These are phyloP conservation scores for Chlorencoelia australis DNA, from an alignment of 2,329 filamentous ascomycete genomes.

Conservation along the genomic window DNA sequence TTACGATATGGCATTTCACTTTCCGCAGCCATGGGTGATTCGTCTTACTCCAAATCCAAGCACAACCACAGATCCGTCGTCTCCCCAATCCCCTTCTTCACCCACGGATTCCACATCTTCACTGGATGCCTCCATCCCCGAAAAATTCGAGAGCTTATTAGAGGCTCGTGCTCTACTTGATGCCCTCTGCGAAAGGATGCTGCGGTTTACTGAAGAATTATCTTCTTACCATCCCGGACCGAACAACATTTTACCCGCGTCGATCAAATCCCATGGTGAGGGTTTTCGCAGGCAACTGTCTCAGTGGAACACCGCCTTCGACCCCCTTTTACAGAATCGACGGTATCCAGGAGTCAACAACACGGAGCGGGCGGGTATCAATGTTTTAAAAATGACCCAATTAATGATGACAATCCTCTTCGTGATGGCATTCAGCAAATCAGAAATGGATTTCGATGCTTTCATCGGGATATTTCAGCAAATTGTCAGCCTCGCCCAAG, in stretches of 20 bases:
- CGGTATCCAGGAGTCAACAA: slow-evolving; percentile 36
- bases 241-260: slow-evolving; percentile 36
- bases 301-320: slow-evolving; percentile 46
- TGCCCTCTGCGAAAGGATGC: slow-evolving; percentile 42
- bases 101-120: slow-evolving; percentile 6
- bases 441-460: slow-evolving; percentile 47
- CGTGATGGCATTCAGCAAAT: slow-evolving; percentile 49
- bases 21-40: slow-evolving; percentile 51
- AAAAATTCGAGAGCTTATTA: slow-evolving; percentile 36
- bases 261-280: slow-evolving; percentile 21
- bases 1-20: slow-evolving; percentile 60
- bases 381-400: slow-evolving; percentile 52
- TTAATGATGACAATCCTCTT: slow-evolving; percentile 48
- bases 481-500: slow-evolving; percentile 47
- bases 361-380: slow-evolving; percentile 47
- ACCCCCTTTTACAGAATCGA: slow-evolving; percentile 42
- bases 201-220: slow-evolving; percentile 49
- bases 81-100: slow-evolving; percentile 1
- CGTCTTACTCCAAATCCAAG: slow-evolving; percentile 32
- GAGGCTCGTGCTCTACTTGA: slow-evolving; percentile 50
- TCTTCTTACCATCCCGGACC: slow-evolving; percentile 35
- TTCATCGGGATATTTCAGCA: slow-evolving; percentile 41
- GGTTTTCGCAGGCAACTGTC: slow-evolving; percentile 41
- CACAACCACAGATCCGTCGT: slow-evolving; percentile 20
- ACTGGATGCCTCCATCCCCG: slow-evolving; percentile 16